phyloP scores from a whole-genome alignment of 2,329 filamentous ascomycete genomes.

The Trichoderma gracile region DNA sequence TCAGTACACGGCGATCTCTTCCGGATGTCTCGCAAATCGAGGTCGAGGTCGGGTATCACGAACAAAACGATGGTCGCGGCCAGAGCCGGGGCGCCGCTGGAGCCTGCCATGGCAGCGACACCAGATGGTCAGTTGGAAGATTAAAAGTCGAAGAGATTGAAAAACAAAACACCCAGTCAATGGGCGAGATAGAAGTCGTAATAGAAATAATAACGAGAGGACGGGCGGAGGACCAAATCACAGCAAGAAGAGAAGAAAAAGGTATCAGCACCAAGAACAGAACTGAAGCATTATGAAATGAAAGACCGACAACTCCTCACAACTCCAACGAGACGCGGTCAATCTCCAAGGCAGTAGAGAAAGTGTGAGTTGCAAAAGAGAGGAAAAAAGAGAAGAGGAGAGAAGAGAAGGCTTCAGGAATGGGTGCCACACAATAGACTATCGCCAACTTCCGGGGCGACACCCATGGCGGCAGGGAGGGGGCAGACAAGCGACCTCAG shows the following conservation, averaged over 20 bases:
- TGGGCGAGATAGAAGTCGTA: slow-evolving; percentile 35
- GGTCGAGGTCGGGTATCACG: slow-evolving; percentile 39
- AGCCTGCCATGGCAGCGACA: slow-evolving; percentile 46
- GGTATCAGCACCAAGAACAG: slow-evolving; percentile 26
- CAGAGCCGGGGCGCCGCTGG: slow-evolving; percentile 50
- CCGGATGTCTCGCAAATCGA: slow-evolving; percentile 1
- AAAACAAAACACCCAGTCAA: slow-evolving; percentile 47
- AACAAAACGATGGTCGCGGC: slow-evolving; percentile 56
- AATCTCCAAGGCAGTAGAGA: slow-evolving; percentile 33
- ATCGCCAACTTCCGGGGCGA: slow-evolving; percentile 11
- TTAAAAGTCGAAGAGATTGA: slow-evolving; percentile 35
- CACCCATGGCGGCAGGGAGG: slow-evolving; percentile 1
- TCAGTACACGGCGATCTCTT: slow-evolving; percentile 33
- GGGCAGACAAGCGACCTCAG: neutral
- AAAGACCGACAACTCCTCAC: slow-evolving; percentile 25
- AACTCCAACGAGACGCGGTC: slow-evolving; percentile 9
- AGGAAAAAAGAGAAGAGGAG: slow-evolving; percentile 28
- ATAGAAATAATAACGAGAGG: slow-evolving; percentile 33
- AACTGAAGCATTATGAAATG: slow-evolving; percentile 26
- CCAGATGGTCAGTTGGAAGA: slow-evolving; percentile 34
- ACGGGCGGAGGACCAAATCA: slow-evolving; percentile 10
- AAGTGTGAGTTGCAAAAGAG: slow-evolving; percentile 35
- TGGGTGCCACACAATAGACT: slow-evolving; percentile 1
- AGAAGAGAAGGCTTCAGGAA: slow-evolving; percentile 7
- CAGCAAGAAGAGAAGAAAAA: slow-evolving; percentile 26